Percentiles rank a stretch among this genome's conserved stretches.
Evolutionary conservation across 2,329 filamentous ascomycete genomes (phyloP).

Genomic region (Xylariaceae sp.): DNA sequence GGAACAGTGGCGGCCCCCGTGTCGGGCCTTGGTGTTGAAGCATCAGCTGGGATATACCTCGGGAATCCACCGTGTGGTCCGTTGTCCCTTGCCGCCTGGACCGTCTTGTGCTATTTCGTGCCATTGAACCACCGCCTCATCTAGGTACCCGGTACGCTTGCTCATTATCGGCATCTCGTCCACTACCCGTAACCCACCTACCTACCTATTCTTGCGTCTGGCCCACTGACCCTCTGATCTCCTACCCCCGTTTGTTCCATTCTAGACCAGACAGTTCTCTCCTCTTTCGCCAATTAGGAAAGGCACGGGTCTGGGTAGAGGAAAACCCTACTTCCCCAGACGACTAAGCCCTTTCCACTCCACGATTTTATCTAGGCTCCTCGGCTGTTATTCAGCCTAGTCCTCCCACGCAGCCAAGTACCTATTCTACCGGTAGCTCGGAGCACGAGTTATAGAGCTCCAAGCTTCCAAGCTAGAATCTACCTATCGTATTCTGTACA

Average conservation of each 20-base stretch:
- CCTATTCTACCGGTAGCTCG: too few species aligned
- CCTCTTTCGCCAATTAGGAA: conserved; percentile 4
- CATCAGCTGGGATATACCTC: conserved; percentile 6
- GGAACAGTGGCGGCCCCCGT: conserved; percentile 4
- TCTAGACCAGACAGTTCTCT: not conserved
- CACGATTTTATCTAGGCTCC: conserved; percentile 10
- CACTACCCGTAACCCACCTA: conserved; percentile 15
- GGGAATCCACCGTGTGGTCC: conserved; percentile 2
- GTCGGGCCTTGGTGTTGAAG: conserved; percentile 6
- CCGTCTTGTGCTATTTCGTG: not conserved
- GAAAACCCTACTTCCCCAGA: conserved; percentile 9
- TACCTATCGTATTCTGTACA: conserved; percentile 5
- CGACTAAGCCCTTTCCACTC: conserved; percentile 6
- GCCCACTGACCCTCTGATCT: conserved; percentile 2
- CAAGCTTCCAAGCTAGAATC: conserved; percentile 7
- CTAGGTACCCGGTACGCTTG: not conserved
- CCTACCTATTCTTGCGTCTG: conserved; percentile 6
- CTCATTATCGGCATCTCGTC: conserved; percentile 3
- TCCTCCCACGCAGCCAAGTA: conserved; percentile 1
- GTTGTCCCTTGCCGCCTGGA: not conserved
- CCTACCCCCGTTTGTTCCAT: not conserved
- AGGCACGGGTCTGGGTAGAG: conserved; percentile 5
- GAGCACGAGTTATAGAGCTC: conserved; percentile 1
- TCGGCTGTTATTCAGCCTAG: conserved; percentile 1
- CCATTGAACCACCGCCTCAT: conserved; percentile 5